phyloP scores from a whole-genome alignment of 306 rosid genomes.

The Inga laurina region DNA sequence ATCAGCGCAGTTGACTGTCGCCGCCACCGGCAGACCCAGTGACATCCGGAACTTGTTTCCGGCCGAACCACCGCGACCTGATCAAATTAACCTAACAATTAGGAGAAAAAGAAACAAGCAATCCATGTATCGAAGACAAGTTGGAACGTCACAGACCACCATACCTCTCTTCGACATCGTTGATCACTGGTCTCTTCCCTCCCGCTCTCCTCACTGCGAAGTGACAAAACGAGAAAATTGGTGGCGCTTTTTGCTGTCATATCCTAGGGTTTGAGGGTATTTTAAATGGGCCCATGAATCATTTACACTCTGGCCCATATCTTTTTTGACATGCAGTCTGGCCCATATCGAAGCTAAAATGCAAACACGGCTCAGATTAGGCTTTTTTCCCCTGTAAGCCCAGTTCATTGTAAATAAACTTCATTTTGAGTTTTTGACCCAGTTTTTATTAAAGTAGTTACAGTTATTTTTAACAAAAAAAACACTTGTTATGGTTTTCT shows the following conservation, averaged over 20 bases:
- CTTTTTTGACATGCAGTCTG: too few species aligned
- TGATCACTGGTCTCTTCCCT: not conserved
- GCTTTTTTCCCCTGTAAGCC: too few species aligned
- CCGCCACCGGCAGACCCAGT: constrained; percentile 95
- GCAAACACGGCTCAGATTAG: too few species aligned
- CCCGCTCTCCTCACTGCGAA: not conserved
- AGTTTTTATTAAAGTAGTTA: too few species aligned
- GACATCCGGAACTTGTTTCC: constrained; percentile 96
- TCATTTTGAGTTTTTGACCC: too few species aligned
- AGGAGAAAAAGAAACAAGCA: not conserved
- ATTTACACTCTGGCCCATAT: too few species aligned
- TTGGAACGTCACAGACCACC: not conserved
- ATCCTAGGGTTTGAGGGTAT: not conserved
- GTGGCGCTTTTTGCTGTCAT: not conserved
- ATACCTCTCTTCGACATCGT: constrained; percentile 61
- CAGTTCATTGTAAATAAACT: too few species aligned
- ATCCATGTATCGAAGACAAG: not conserved
- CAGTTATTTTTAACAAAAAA: too few species aligned
- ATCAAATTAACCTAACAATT: not conserved
- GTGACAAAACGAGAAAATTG: not conserved
- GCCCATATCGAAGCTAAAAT: too few species aligned
- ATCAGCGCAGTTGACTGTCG: constrained; percentile 91
- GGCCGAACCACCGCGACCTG: constrained; percentile 87
- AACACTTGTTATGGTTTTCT: too few species aligned
- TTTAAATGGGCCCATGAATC: not conserved